Evolutionary conservation across 176 grass and related monocot species (phyloP).

Genomic region (Hordeum marinum): DNA sequence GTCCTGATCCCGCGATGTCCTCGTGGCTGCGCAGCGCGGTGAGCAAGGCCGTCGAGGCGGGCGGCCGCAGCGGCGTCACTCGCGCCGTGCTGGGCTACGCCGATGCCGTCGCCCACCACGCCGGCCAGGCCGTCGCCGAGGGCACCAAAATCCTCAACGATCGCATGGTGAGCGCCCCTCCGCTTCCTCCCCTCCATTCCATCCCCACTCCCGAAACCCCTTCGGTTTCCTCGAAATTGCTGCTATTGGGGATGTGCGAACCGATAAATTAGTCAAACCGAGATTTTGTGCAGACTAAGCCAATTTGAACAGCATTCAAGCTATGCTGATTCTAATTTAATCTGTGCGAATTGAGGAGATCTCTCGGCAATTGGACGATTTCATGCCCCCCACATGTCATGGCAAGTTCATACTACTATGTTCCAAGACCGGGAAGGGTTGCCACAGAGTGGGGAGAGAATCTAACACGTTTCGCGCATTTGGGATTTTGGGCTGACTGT

Average conservation of each 20-base stretch:
- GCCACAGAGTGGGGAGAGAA: background rate
- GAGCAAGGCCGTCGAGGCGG: constrained; percentile 89
- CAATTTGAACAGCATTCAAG: background rate
- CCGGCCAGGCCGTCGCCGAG: constrained; percentile 83
- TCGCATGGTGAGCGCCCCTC: constrained; percentile 49
- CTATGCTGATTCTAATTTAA: background rate
- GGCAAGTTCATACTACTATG: background rate
- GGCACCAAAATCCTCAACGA: constrained; percentile 88
- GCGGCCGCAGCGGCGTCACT: constrained; percentile 68
- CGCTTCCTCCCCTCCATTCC: background rate
- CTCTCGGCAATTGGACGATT: background rate
- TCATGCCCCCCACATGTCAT: background rate
- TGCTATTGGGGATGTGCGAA: background rate
- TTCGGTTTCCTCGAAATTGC: background rate
- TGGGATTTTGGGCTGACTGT: constrained; percentile 6
- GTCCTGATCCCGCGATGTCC: constrained; percentile 41
- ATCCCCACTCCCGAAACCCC: background rate
- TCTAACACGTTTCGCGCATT: background rate
- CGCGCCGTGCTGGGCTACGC: constrained; percentile 87
- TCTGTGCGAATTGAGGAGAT: background rate
- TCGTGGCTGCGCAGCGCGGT: constrained; percentile 93
- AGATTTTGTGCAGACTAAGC: background rate
- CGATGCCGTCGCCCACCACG: constrained; percentile 85
- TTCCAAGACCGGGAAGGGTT: background rate
- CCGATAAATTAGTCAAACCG: constrained; percentile 3